A percentile compares a stretch with the other conserved stretches of the same genome.
These are phyloP conservation scores for Termitomyces sp. DNA, from an alignment of 768 basidiomycete genomes.

Conservation along the genomic window DNA sequence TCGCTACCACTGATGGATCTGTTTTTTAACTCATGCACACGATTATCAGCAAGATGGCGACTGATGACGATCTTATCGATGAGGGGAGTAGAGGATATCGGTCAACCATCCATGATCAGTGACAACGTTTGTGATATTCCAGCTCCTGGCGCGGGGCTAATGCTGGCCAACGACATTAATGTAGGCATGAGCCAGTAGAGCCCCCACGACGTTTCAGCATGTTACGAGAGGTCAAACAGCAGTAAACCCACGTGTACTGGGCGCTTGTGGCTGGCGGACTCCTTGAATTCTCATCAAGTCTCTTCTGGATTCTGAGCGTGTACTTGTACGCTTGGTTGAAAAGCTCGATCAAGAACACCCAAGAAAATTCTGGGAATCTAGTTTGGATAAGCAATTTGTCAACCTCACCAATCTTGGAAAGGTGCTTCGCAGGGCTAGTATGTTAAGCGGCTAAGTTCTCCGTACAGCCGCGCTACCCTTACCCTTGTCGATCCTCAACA, in stretches of 20 bases:
- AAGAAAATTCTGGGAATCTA: background rate
- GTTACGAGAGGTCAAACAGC: background rate
- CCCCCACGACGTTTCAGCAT: conserved; percentile 6
- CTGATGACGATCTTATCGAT: conserved; percentile 10
- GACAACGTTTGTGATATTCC: conserved; percentile 4
- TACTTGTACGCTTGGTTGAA: background rate
- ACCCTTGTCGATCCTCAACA: background rate
- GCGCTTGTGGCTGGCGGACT: background rate
- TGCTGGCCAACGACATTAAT: conserved; percentile 1
- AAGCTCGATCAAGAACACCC: background rate
- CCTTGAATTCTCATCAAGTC: background rate
- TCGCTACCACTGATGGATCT: background rate
- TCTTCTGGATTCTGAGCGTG: background rate
- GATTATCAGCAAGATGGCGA: conserved; percentile 12
- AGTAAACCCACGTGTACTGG: background rate
- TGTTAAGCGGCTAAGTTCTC: no score
- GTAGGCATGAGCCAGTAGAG: conserved; percentile 1
- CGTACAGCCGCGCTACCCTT: no score
- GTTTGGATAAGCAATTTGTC: conserved; percentile 28
- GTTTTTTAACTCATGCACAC: background rate
- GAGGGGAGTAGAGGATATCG: conserved; percentile 1
- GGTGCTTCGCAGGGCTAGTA: no score
- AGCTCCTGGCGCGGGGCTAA: conserved; percentile 1
- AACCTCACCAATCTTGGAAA: background rate
- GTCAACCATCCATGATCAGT: background rate